phyloP scores from a whole-genome alignment of 169 alveolate genomes.

The Plasmodium gaboni region DNA sequence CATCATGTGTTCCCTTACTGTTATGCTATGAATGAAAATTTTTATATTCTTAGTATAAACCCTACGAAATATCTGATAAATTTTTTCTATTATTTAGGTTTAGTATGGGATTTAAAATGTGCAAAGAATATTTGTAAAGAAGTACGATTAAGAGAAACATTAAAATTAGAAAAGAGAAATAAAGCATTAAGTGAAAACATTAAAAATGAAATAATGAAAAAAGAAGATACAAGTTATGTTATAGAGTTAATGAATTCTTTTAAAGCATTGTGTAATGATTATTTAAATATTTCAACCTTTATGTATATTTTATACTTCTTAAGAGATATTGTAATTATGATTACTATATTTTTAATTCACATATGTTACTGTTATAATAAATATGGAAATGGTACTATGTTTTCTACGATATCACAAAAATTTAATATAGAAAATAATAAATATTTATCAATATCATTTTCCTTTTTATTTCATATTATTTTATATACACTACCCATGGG shows the following conservation, averaged over 20 bases:
- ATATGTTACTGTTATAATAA: slow-evolving; percentile 66
- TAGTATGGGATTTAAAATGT: slow-evolving; percentile 75
- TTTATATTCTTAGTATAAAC: slow-evolving; percentile 67
- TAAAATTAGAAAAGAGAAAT: slow-evolving; percentile 62
- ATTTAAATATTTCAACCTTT: slow-evolving; percentile 61
- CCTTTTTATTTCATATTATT: slow-evolving; percentile 54
- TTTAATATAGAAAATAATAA: slow-evolving; percentile 14
- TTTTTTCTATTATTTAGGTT: slow-evolving; percentile 64
- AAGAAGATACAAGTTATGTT: slow-evolving; percentile 70
- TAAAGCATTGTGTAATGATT: slow-evolving; percentile 62
- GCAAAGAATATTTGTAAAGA: slow-evolving; percentile 73
- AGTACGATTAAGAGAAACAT: slow-evolving; percentile 62
- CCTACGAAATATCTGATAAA: slow-evolving; percentile 68
- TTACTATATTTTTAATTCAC: slow-evolving; percentile 57
- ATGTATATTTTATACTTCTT: slow-evolving; percentile 51
- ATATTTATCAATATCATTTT: slow-evolving; percentile 1
- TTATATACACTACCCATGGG: slow-evolving; percentile 75
- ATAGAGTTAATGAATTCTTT: slow-evolving; percentile 68
- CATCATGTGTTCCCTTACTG: slow-evolving; percentile 90
- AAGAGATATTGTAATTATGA: slow-evolving; percentile 57
- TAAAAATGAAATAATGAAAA: slow-evolving; percentile 74
- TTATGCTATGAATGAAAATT: slow-evolving; percentile 88
- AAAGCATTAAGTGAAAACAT: slow-evolving; percentile 71
- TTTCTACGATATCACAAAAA: slow-evolving; percentile 50
- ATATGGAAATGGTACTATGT: slow-evolving; percentile 72